These are phyloP conservation scores for Dendrocalamus latiflorus DNA, from an alignment of 202 grass and related monocot species.

Conservation along the genomic window DNA sequence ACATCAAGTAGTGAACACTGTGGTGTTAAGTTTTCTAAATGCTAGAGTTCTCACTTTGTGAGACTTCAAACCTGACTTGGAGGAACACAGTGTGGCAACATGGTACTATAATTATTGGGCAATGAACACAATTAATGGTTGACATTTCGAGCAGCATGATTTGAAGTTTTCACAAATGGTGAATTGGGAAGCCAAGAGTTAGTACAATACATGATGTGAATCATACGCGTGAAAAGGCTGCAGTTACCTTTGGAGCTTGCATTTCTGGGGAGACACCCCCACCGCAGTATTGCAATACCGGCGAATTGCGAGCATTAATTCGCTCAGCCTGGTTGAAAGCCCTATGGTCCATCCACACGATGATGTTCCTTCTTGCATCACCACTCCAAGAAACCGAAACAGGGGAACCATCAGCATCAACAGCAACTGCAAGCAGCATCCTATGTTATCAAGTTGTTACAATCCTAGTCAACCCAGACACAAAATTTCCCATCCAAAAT, in stretches of 20 bases:
- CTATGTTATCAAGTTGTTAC: not conserved
- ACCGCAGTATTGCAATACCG: slow-evolving; percentile 85
- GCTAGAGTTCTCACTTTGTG: not conserved
- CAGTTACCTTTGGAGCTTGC: slow-evolving; percentile 84
- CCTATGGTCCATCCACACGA: slow-evolving; percentile 99
- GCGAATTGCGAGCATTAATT: slow-evolving; percentile 76
- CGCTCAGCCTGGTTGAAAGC: slow-evolving; percentile 74
- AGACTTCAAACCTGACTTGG: no score
- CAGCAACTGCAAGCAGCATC: slow-evolving; percentile 60
- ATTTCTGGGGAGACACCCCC: slow-evolving; percentile 91
- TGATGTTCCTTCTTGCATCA: slow-evolving; percentile 89
- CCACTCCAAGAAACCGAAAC: slow-evolving; percentile 83
- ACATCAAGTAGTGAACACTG: not conserved
- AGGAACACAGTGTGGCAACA: no score
- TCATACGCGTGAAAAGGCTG: not conserved
- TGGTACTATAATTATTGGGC: not conserved
- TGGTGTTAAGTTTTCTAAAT: slow-evolving; percentile 1
- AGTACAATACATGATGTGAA: not conserved
- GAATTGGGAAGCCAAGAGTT: not conserved
- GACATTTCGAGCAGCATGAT: not conserved
- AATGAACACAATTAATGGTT: not conserved
- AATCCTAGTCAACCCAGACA: not conserved
- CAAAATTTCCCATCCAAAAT: not conserved
- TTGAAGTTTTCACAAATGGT: not conserved
- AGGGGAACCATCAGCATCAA: slow-evolving; percentile 82